phyloP scores from a whole-genome alignment of 768 basidiomycete genomes.

The Scleroderma bovista region DNA sequence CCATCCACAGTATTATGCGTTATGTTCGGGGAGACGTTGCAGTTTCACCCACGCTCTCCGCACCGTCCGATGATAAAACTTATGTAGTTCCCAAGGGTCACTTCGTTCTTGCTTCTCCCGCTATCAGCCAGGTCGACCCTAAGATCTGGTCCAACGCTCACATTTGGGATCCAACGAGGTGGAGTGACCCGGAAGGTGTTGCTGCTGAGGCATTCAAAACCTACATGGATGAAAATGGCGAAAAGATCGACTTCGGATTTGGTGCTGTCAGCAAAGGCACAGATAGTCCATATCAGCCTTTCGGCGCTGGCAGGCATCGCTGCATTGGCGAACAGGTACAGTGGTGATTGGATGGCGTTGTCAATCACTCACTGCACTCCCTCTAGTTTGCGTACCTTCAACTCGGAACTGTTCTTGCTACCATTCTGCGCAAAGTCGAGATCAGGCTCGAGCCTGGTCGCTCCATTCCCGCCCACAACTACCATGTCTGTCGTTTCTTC shows the following conservation, averaged over 20 bases:
- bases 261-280: conserved; percentile 95
- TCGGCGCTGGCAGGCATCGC: conserved; percentile 93
- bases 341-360: conserved; percentile 5
- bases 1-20: conserved; percentile 94
- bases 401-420: conserved; percentile 76
- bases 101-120: conserved; percentile 85
- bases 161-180: conserved; percentile 76
- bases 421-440: conserved; percentile 72
- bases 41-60: conserved; percentile 74
- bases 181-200: conserved; percentile 80
- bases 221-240: conserved; percentile 70
- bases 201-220: conserved; percentile 72
- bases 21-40: conserved; percentile 82
- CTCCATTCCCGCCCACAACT: conserved; percentile 77
- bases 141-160: conserved; percentile 68
- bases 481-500: conserved; percentile 57
- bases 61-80: conserved; percentile 64
- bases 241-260: conserved; percentile 95
- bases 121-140: conserved; percentile 84
- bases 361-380: conserved; percentile 1
- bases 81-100: conserved; percentile 90
- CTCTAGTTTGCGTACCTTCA: conserved; percentile 90
- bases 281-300: conserved; percentile 93
- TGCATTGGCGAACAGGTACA: conserved; percentile 87
- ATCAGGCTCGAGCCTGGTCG: conserved; percentile 53